Percentiles rank a stretch among this genome's conserved stretches.
Evolutionary conservation across 2,329 filamentous ascomycete genomes (phyloP).

Genomic region (Apiospora hydei): DNA sequence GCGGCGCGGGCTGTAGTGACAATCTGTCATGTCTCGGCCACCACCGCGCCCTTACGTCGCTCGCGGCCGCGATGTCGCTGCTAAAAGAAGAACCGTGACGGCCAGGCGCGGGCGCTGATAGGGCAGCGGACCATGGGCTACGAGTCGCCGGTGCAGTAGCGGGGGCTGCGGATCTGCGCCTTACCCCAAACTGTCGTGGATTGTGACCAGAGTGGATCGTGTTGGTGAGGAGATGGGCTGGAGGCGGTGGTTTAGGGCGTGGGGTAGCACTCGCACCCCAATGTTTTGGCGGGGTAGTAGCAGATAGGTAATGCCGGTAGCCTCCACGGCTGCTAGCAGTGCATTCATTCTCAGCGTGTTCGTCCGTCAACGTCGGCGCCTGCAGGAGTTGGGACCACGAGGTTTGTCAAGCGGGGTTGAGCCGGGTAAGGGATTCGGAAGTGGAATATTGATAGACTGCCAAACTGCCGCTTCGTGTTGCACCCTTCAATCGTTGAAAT

Average conservation of each 20-base stretch:
- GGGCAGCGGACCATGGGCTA: not conserved
- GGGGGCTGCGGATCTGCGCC: not conserved
- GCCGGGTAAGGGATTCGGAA: not conserved
- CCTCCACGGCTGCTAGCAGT: not conserved
- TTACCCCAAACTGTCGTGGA: not conserved
- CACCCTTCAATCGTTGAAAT: not conserved
- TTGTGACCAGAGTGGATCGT: not conserved
- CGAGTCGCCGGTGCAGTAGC: conserved; percentile 7
- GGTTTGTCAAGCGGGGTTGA: not conserved
- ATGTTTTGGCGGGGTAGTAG: not conserved
- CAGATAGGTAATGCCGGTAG: not conserved
- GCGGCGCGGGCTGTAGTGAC: conserved; percentile 1
- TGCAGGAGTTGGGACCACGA: not conserved
- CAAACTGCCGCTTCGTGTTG: not conserved
- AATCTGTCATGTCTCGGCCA: conserved; percentile 7
- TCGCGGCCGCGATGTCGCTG: conserved; percentile 7
- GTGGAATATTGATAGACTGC: not conserved
- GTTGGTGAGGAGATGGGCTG: not conserved
- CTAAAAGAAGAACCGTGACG: conserved; percentile 17
- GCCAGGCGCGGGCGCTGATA: not conserved
- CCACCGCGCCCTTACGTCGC: not conserved
- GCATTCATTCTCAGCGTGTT: not conserved
- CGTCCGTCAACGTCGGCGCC: not conserved
- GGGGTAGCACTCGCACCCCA: conserved; percentile 2
- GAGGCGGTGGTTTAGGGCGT: not conserved